Evolutionary conservation across 2,329 filamentous ascomycete species (phyloP).

Genomic region (Venturia pyrina): DNA sequence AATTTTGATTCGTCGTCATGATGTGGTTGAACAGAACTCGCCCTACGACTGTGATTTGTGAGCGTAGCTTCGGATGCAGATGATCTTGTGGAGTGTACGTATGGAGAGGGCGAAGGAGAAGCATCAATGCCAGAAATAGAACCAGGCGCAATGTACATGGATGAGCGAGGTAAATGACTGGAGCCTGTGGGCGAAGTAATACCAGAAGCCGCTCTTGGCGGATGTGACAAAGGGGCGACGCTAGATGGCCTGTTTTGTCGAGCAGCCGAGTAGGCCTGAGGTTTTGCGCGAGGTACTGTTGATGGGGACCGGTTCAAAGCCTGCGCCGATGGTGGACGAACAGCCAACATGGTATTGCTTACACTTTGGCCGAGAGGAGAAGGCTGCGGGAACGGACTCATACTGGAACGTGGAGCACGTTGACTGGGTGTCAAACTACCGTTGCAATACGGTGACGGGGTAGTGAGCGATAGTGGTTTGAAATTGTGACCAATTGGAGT

Average conservation of each 20-base stretch:
- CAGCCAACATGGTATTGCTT: not conserved
- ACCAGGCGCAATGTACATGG: conserved; percentile 1
- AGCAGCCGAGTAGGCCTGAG: not conserved
- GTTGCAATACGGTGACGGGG: conserved; percentile 25
- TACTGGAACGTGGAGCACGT: not conserved
- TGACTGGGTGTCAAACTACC: not conserved
- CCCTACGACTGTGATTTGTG: conserved; percentile 1
- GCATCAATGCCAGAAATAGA: not conserved
- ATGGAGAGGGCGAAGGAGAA: not conserved
- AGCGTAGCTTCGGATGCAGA: conserved; percentile 4
- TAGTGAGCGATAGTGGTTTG: conserved; percentile 26
- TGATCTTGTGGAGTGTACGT: not conserved
- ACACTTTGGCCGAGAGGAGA: conserved; percentile 5
- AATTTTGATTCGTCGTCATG: not conserved
- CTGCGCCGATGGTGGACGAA: conserved; percentile 6
- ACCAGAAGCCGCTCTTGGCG: not conserved
- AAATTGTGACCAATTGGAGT: conserved; percentile 29
- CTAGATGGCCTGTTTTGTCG: not conserved
- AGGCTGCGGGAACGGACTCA: not conserved
- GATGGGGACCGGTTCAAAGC: not conserved
- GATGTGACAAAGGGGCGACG: not conserved
- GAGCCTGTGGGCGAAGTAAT: conserved; percentile 2
- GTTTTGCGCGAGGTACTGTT: not conserved
- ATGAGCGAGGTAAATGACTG: conserved; percentile 6
- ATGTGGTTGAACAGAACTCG: not conserved